These are phyloP conservation scores for Backusella sp. DNA, from an alignment of 192 early-diverging fungal species.

Conservation along the genomic window DNA sequence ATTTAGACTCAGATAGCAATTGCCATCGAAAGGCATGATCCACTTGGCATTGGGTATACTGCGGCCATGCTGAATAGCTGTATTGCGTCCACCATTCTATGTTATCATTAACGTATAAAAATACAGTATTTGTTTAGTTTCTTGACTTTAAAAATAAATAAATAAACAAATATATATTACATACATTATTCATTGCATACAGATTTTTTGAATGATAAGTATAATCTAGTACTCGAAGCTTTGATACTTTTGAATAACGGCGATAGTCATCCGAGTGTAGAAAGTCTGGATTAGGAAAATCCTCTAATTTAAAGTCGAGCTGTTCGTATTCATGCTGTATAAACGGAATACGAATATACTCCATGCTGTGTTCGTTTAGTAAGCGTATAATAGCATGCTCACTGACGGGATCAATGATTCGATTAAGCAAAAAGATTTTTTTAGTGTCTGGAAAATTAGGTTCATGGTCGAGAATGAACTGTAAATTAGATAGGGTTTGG, in stretches of 20 bases:
- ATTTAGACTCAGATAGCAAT: constrained; percentile 53
- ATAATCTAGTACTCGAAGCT: constrained; percentile 57
- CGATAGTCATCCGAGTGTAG: constrained; percentile 60
- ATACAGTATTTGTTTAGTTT: background rate
- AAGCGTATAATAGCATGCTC: constrained; percentile 54
- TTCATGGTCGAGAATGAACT: constrained; percentile 61
- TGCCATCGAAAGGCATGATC: constrained; percentile 66
- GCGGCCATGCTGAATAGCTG: constrained; percentile 51
- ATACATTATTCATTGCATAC: constrained; percentile 68
- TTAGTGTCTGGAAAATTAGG: constrained; percentile 51
- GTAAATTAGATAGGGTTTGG: constrained; percentile 58
- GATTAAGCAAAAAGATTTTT: constrained; percentile 58
- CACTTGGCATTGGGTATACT: constrained; percentile 44
- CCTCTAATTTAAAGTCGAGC: constrained; percentile 56
- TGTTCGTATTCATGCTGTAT: constrained; percentile 47
- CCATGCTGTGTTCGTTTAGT: constrained; percentile 45
- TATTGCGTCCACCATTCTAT: constrained; percentile 61
- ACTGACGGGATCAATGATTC: constrained; percentile 52
- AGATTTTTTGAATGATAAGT: constrained; percentile 64
- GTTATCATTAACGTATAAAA: background rate
- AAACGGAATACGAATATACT: constrained; percentile 60
- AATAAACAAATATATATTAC: constrained; percentile 36
- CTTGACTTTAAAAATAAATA: background rate
- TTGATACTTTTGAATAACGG: constrained; percentile 54
- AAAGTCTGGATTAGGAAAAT: constrained; percentile 62